A percentile compares a stretch with the other conserved stretches of the same genome.
phyloP scores from a whole-genome alignment of 768 basidiomycete genomes.

The Suillus clintonianus region DNA sequence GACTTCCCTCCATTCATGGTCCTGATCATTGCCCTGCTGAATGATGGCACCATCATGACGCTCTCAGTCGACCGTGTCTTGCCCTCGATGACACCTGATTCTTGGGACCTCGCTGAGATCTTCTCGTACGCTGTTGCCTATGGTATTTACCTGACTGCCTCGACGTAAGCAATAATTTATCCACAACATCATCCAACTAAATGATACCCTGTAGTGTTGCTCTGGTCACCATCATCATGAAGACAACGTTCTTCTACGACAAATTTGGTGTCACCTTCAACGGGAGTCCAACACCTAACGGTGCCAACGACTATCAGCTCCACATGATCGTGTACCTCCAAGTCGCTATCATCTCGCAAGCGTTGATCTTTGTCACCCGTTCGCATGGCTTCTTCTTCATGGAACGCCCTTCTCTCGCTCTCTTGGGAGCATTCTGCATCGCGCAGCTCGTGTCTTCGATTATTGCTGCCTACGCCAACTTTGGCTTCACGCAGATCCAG shows the following conservation, averaged over 20 bases:
- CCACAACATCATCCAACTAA: conserved; percentile 8
- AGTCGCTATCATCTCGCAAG: conserved; percentile 99
- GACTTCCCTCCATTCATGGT: conserved; percentile 99
- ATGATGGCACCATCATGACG: conserved; percentile 99
- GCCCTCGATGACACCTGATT: conserved; percentile 89
- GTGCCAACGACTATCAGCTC: conserved; percentile 64
- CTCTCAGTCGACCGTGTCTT: conserved; percentile 94
- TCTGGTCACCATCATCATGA: conserved; percentile 80
- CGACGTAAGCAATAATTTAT: conserved; percentile 63
- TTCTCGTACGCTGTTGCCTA: conserved; percentile 95
- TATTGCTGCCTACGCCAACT: conserved; percentile 91
- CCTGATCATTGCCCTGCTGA: conserved; percentile 93
- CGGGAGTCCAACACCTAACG: conserved; percentile 23
- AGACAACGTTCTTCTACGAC: conserved; percentile 88
- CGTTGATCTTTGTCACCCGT: conserved; percentile 94
- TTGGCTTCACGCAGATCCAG: conserved; percentile 88
- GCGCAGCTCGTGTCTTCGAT: conserved; percentile 95
- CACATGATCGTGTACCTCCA: conserved; percentile 94
- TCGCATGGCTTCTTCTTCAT: conserved; percentile 96
- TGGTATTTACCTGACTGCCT: conserved; percentile 88
- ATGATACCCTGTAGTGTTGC: conserved; percentile 51
- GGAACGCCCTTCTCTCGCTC: conserved; percentile 89
- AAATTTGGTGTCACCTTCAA: conserved; percentile 74
- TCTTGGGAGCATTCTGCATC: conserved; percentile 87
- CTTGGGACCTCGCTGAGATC: conserved; percentile 96